phyloP scores from a whole-genome alignment of 208 protist species.

The Naegleria fowleri region DNA sequence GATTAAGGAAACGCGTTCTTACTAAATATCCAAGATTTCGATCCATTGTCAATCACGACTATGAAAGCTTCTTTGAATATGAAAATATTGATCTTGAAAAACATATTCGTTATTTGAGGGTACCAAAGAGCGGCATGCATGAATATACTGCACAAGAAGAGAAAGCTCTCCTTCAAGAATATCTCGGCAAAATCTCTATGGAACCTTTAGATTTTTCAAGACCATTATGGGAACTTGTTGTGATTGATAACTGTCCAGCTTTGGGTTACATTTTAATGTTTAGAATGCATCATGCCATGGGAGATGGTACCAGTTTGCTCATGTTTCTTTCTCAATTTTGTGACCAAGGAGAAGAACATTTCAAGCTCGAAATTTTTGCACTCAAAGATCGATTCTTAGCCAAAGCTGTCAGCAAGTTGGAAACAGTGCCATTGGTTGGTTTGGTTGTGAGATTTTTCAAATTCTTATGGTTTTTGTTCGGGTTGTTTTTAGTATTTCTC shows the following conservation, averaged over 20 bases:
- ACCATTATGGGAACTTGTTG: neutral
- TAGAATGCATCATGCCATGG: neutral
- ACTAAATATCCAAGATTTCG: neutral
- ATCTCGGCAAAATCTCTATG: neutral
- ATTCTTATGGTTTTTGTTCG: neutral
- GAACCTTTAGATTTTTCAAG: neutral
- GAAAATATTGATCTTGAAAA: neutral
- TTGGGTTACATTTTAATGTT: neutral
- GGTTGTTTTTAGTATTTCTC: neutral
- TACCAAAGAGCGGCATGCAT: neutral
- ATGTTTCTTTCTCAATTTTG: conserved; percentile 7
- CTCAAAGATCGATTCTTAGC: neutral
- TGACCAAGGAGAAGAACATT: conserved; percentile 1
- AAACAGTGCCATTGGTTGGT: neutral
- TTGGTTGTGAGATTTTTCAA: neutral
- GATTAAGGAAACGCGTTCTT: neutral
- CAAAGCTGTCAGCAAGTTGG: neutral
- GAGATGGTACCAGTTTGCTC: neutral
- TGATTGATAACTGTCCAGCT: neutral
- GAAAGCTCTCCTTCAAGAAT: neutral
- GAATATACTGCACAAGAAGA: neutral
- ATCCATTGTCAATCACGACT: neutral
- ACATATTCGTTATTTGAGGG: neutral
- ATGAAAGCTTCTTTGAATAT: neutral
- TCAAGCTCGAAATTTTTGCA: neutral